Conservation (phyloP, 257 asterid genomes). For the Solanum ossicruentum region DNA sequence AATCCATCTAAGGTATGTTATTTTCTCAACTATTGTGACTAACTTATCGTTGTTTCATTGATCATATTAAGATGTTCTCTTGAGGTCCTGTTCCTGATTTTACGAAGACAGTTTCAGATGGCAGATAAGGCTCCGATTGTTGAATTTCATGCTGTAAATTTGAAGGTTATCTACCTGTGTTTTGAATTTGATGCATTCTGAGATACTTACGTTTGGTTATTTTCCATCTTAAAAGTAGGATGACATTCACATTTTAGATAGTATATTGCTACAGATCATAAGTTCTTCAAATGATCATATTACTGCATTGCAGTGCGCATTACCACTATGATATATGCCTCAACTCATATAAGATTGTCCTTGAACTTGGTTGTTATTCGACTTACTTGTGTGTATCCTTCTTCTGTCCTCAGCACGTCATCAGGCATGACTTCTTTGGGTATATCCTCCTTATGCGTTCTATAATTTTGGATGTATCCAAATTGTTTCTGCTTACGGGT, state of each 20-base stretch:
- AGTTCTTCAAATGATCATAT: not conserved
- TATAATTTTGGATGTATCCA: not conserved
- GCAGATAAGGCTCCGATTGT: not conserved
- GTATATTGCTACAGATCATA: not conserved
- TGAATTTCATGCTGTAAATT: not conserved
- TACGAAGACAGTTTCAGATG: not conserved
- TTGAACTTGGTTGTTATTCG: not conserved
- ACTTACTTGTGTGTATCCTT: not conserved
- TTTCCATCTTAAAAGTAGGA: not conserved
- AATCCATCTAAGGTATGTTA: slow-evolving; percentile 57
- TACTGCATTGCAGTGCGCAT: not conserved
- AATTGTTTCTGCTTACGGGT: too few species aligned
- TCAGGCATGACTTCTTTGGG: not conserved
- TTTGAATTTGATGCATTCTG: not conserved
- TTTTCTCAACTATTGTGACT: not conserved
- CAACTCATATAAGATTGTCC: not conserved
- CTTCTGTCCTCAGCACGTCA: not conserved
- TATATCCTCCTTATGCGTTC: not conserved
- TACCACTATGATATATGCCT: not conserved
- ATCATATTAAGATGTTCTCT: not conserved
- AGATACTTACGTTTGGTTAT: not conserved
- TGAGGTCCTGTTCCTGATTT: not conserved
- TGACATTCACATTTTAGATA: not conserved
- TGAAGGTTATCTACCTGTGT: not conserved
- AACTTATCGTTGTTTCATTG: not conserved